Conservation (phyloP, 192 early-diverging fungal species). For the Mortierella hygrophila region DNA sequence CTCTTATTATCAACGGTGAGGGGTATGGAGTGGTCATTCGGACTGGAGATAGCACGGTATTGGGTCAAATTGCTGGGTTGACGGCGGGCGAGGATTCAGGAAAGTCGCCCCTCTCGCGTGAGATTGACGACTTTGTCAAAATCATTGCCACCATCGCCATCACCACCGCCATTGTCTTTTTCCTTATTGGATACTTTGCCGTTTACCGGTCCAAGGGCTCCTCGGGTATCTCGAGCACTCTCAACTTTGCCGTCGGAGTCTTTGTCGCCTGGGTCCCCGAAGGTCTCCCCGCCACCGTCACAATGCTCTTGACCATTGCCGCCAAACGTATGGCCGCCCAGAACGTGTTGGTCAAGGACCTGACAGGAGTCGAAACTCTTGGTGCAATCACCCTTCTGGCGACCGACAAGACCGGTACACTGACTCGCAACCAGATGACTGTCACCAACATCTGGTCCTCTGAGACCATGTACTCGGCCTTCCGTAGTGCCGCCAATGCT, state of each 20-base stretch:
- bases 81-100: conserved; percentile 85
- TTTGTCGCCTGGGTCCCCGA: conserved; percentile 94
- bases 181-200: conserved; percentile 74
- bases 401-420: conserved; percentile 97
- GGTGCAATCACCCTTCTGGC: conserved; percentile 97
- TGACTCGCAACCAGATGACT: conserved; percentile 98
- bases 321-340: conserved; percentile 92
- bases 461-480: conserved; percentile 69
- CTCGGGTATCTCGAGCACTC: conserved; percentile 70
- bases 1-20: conserved; percentile 86
- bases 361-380: conserved; percentile 96
- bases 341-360: conserved; percentile 95
- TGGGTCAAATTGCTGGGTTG: conserved; percentile 94
- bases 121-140: conserved; percentile 87
- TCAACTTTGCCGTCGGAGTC: conserved; percentile 92
- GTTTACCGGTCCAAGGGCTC: conserved; percentile 55
- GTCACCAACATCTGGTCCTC: conserved; percentile 92
- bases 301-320: conserved; percentile 94
- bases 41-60: conserved; percentile 92
- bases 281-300: conserved; percentile 94
- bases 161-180: conserved; percentile 83
- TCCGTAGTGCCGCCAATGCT: conserved; percentile 53
- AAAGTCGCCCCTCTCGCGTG: conserved; percentile 77
- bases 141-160: conserved; percentile 88
- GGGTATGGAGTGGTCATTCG: conserved; percentile 93